Base-by-base conservation (phyloP, 2,329 filamentous ascomycete genomes). In the Colletotrichum spinosum region DNA sequence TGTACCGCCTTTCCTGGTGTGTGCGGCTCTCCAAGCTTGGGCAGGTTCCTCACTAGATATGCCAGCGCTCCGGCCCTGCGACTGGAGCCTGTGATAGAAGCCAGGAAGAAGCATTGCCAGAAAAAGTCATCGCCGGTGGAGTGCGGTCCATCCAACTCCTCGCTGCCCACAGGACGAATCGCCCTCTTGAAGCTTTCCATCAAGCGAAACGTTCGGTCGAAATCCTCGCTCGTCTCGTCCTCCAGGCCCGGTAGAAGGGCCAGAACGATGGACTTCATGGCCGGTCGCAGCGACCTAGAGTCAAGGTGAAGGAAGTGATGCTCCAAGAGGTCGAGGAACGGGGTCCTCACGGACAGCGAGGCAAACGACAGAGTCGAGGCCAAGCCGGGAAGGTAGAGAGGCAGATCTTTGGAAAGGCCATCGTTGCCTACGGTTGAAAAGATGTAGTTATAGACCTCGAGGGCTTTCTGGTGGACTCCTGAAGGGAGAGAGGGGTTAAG, bases 101-200 rank as follows among this genome's bases (percentile, higher is more conserved):
- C 93, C 15, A 99, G 82, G 73, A 99, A 98, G 74, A 99, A 91
- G 76, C 94, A 97, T 79, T 99, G 96, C 96, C 96, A 99, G 76
- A 98, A 99, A 77, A 96, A 97, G 69, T 92, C 92, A 69, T 94
- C 92, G 9, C 89, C 89, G 8, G 84, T 84, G 50, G 81, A 86
- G 76, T 86, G 87, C 42, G 78, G 83, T 60, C 76, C 77, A 38
- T 79, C 87, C 69, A 83, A 83, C 58, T 78, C 80, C 69, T 85
- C 80, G 66, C 84, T 84, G 34, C 79, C 78, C 8, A 78, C 71
- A 35, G 88, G 80, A 62, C 89, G 84, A 71, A 94, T 86, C 52
- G 87, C 85, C 64, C 85, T 79, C 72, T 94, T 93, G 75, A 98
- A 89, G 61, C 86, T 89, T 71, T 96, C 91, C 51, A 98, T 76